Evolutionary conservation across 306 rosid species (phyloP), one percentile per base, ranked within the genome.

Genomic region (Arachis stenosperma): DNA sequence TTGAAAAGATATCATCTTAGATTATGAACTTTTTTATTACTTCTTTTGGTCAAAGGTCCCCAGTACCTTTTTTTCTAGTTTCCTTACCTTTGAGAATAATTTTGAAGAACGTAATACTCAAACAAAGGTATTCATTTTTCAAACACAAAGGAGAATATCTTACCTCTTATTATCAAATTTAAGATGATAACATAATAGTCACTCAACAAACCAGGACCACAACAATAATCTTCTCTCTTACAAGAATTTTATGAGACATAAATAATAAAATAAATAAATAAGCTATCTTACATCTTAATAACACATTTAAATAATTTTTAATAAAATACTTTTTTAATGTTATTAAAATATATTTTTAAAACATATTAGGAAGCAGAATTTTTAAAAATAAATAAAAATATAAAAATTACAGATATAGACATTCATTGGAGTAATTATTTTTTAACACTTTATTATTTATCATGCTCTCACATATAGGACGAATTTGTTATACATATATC

Each of bases 11-110:
- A 4, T 66, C 29, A 69, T 46, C 1, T 12, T 41, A 63, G 62
- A 48, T 82, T 79, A 59, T 74, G 27, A 22, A 22, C 27, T 22
- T 22, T 22, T 22, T 22, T 33, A 33, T 33, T 2, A 33, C 3
- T 72, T 73, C 64, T 79, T 76, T 70, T 62, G 76, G 94, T 86
- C 89, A 84, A 79, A 74, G 69, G 81, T 78, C 44, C 79, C 85
- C 47, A n/a, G 3, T 61, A 51, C 77, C 86, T 70, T 84, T 84
- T 84, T 83, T 76, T 71, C 62, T 22, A 22, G 72, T 62, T 69
- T 79, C 77, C 77, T 62, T 61, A 7, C 81, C 76, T 46, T 10
- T 53, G 36, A 39, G 69, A 77, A 80, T 80, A 69, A 68, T 67
- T 68, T 55, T 15, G 9, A 47, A 37, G 54, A 81, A 63, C 81